Evolutionary conservation across 257 asterid genomes (phyloP).

Genomic region (Handroanthus guayacan): DNA sequence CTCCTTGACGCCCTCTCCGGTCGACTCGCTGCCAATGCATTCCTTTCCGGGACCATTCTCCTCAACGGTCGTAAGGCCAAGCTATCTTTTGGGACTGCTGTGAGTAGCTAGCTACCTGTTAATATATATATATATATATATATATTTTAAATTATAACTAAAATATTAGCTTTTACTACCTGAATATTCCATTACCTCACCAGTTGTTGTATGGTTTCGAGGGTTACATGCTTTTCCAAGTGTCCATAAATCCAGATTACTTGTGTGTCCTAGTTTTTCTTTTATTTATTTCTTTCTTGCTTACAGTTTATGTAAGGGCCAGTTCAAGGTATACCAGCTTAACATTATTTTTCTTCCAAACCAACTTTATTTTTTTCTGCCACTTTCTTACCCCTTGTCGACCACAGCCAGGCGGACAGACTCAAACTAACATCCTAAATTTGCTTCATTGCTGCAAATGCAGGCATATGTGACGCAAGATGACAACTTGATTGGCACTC

Average conservation of each 20-base stretch:
- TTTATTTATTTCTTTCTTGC: background rate
- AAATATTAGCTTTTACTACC: too few species aligned
- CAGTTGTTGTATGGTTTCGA: background rate
- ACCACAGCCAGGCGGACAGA: background rate
- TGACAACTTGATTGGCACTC: slow-evolving; percentile 91
- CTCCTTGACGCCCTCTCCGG: slow-evolving; percentile 92
- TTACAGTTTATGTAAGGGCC: background rate
- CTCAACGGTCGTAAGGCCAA: slow-evolving; percentile 96
- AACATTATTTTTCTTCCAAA: background rate
- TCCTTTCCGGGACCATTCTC: slow-evolving; percentile 77
- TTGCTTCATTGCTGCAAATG: background rate
- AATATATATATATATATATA: too few species aligned
- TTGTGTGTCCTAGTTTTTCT: background rate
- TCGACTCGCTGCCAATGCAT: slow-evolving; percentile 88
- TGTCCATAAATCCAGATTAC: background rate
- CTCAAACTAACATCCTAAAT: background rate
- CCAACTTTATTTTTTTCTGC: background rate
- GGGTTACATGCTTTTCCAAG: background rate
- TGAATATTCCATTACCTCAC: background rate
- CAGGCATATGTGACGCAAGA: slow-evolving; percentile 99
- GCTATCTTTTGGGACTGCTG: slow-evolving; percentile 90
- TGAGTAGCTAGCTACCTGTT: slow-evolving; percentile 37
- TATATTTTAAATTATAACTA: too few species aligned
- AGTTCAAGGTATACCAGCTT: background rate
- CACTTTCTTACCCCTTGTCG: background rate